Conservation (phyloP, 441 rosid species). For the Mallotus repandus region DNA sequence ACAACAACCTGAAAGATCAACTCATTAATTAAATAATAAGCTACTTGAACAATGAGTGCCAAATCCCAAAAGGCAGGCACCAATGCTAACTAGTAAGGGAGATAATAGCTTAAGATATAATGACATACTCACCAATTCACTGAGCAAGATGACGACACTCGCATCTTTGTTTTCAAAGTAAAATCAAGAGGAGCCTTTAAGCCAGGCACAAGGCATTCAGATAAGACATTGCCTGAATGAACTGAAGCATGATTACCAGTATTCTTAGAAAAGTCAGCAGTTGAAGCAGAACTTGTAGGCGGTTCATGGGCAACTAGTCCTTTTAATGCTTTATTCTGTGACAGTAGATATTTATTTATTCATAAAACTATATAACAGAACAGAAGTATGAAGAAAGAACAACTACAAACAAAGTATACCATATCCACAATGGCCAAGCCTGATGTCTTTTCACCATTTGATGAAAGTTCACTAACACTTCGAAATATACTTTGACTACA, state of each 20-base stretch:
- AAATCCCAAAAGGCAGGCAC: not conserved
- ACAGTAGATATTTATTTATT: constrained; percentile 24
- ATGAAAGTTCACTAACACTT: constrained; percentile 82
- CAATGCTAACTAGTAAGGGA: constrained; percentile 7
- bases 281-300: constrained; percentile 26
- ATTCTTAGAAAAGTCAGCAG: constrained; percentile 40
- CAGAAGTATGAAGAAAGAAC: constrained; percentile 15
- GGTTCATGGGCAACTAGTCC: constrained; percentile 61
- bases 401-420: constrained; percentile 48
- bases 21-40: not conserved
- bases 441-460: constrained; percentile 52
- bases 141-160: constrained; percentile 58
- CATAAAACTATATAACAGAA: not conserved
- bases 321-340: constrained; percentile 81
- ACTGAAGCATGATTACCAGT: constrained; percentile 36
- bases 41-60: not conserved
- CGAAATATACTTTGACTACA: constrained; percentile 68
- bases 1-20: not conserved
- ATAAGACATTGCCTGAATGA: constrained; percentile 40
- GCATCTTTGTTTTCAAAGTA: constrained; percentile 77
- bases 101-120: constrained; percentile 17
- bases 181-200: constrained; percentile 78
- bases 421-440: constrained; percentile 57
- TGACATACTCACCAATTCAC: constrained; percentile 56
- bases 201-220: constrained; percentile 58